phyloP scores from a whole-genome alignment of 1,284 basidiomycete species.

The Singerocomus inundabilis region DNA sequence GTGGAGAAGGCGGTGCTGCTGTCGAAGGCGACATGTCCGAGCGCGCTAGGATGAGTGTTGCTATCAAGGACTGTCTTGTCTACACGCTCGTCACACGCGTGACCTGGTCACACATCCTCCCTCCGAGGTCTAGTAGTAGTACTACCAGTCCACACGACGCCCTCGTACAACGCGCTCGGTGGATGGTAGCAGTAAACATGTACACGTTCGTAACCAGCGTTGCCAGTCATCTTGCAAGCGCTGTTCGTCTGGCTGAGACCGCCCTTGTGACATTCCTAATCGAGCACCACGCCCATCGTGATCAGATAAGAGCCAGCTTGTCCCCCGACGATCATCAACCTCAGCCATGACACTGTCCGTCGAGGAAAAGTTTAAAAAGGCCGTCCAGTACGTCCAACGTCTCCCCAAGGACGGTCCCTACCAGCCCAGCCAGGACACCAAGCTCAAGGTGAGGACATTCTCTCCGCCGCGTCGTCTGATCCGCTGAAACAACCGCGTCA shows the following conservation, averaged over 20 bases:
- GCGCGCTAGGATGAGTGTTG: constrained; percentile 1
- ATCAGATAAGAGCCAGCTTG: constrained; percentile 22
- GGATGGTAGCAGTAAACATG: neutral
- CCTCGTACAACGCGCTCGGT: neutral
- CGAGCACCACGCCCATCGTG: neutral
- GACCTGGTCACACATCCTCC: constrained; percentile 9
- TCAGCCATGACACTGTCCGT: constrained; percentile 39
- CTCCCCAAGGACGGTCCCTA: constrained; percentile 80
- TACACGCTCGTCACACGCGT: constrained; percentile 27
- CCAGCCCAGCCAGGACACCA: constrained; percentile 71
- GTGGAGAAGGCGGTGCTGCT: constrained; percentile 75
- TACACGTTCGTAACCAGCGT: neutral
- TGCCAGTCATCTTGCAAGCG: neutral
- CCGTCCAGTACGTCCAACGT: constrained; percentile 63
- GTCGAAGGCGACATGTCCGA: constrained; percentile 44
- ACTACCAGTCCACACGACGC: no score
- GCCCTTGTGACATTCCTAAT: constrained; percentile 19
- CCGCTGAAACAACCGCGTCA: constrained; percentile 34
- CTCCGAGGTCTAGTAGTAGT: no score
- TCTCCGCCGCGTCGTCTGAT: neutral
- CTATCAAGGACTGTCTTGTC: constrained; percentile 12
- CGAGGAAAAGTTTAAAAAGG: constrained; percentile 77
- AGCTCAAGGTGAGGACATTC: constrained; percentile 64
- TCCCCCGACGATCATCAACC: constrained; percentile 6
- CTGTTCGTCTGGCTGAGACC: constrained; percentile 3